Percentiles rank a stretch among this genome's conserved stretches.
These are phyloP conservation scores for Polymyxa betae DNA, from an alignment of 208 protist genomes.

Conservation along the genomic window DNA sequence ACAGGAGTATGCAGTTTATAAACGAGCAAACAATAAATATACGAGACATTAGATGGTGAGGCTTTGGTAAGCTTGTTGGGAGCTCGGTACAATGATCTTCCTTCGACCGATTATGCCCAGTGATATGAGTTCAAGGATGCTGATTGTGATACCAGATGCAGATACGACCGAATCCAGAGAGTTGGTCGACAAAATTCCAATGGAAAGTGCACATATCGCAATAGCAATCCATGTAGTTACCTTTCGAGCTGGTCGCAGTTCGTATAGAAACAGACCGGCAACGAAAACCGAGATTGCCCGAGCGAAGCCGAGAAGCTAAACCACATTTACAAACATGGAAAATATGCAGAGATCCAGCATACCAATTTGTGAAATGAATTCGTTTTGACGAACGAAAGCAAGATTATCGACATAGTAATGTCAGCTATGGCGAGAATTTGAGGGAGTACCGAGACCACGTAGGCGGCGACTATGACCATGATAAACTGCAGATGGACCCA, in stretches of 20 bases:
- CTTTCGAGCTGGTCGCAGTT: neutral
- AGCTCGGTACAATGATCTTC: neutral
- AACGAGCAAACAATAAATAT: too few relatives aligned
- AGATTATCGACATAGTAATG: neutral
- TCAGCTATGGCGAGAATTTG: neutral
- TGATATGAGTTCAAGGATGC: neutral
- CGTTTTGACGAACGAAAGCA: neutral
- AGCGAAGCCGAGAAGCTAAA: neutral
- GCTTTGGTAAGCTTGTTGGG: too few relatives aligned
- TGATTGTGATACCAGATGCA: neutral
- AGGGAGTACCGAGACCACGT: neutral
- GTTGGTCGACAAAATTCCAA: neutral
- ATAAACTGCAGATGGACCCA: neutral
- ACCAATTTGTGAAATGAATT: neutral
- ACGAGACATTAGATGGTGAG: too few relatives aligned
- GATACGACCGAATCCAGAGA: neutral
- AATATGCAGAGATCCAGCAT: neutral
- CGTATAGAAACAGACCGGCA: neutral
- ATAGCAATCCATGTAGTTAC: neutral
- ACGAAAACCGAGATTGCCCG: neutral
- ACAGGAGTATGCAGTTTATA: too few relatives aligned
- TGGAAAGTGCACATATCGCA: neutral
- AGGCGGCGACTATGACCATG: neutral
- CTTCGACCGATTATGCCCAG: neutral
- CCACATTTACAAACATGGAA: neutral